phyloP scores from a whole-genome alignment of 805 yeast genomes.

The Deakozyma indianensis region DNA sequence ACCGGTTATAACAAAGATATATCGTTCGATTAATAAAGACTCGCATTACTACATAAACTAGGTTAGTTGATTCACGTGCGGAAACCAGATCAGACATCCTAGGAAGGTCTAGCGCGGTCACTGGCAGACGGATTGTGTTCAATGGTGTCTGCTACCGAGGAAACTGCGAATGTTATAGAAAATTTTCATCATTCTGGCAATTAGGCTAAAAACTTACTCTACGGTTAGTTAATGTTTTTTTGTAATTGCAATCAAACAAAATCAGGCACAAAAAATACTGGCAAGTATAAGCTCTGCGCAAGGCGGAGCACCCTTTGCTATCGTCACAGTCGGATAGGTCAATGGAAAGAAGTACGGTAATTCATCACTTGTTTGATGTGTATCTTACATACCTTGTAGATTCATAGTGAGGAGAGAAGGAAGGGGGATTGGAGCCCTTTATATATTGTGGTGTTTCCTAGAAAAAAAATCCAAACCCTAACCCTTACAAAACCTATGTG shows the following conservation, averaged over 20 bases:
- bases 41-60: too few relatives aligned
- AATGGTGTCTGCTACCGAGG: conserved; percentile 28
- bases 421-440: neutral
- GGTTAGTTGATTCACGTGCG: too few relatives aligned
- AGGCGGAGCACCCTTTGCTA: conserved; percentile 21
- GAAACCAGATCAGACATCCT: conserved; percentile 24
- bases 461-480: neutral
- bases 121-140: conserved; percentile 27
- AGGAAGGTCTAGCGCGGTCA: conserved; percentile 29
- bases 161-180: conserved; percentile 29
- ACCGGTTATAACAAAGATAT: too few relatives aligned
- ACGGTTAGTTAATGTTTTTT: conserved; percentile 7
- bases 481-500: neutral
- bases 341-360: conserved; percentile 22
- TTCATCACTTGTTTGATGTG: conserved; percentile 20
- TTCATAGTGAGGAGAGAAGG: neutral
- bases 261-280: conserved; percentile 23
- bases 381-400: neutral
- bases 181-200: conserved; percentile 22
- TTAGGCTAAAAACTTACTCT: conserved; percentile 7
- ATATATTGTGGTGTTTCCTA: neutral
- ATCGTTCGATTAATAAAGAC: too few relatives aligned
- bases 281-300: conserved; percentile 23
- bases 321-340: conserved; percentile 28
- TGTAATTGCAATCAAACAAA: neutral